Base-by-base conservation (phyloP, 345 rosid genomes). In the Draba incana region DNA sequence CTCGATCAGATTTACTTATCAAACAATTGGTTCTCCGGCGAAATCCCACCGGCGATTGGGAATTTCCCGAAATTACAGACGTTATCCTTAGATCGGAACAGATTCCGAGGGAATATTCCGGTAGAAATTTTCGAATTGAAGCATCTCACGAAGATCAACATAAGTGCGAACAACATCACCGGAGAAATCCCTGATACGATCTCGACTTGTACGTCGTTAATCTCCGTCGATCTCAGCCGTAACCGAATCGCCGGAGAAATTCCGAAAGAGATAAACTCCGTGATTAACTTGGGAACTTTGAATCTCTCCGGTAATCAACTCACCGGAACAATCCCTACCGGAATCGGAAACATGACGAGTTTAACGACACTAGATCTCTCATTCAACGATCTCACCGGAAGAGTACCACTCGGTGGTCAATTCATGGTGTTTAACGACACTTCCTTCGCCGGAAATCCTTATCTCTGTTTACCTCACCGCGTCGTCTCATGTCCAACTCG, bases 311-410 rank as follows among this genome's bases (percentile, higher is more conserved):
- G 81, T 1, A 93, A 93, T 74, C 81, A 80, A 11, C 72, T 93
- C 15, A 84, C 83, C 2, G 98, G 98, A 2, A 68, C 77, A 58
- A 81, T 93, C 16, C 93, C 96, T 1, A 64, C 13, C 23, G 96
- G 86, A 57, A 84, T 93, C 25, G 74, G 84, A 8, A 66, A 39
- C 76, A 93, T 90, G 94, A 79, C 77, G 2, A 87, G 97, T 14
- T 90, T 93, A 50, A 86, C 96, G 2, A 80, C 80, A 13, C 92
- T 93, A 3, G 96, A 93, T 68, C 83, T 93, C 71, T 83, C 97
- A 9, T 69, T 69, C 76, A 90, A 93, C 72, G 80, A 88, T 45
- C 80, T 93, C 57, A 13, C 69, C 0, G 96, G 98, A 2, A 73
- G 66, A 62, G 65, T 93, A 33, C 98, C 98, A 3, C 25, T 45